Evolutionary conservation across 208 protist genomes (phyloP).

Genomic region (Wallacemonas sp.): DNA sequence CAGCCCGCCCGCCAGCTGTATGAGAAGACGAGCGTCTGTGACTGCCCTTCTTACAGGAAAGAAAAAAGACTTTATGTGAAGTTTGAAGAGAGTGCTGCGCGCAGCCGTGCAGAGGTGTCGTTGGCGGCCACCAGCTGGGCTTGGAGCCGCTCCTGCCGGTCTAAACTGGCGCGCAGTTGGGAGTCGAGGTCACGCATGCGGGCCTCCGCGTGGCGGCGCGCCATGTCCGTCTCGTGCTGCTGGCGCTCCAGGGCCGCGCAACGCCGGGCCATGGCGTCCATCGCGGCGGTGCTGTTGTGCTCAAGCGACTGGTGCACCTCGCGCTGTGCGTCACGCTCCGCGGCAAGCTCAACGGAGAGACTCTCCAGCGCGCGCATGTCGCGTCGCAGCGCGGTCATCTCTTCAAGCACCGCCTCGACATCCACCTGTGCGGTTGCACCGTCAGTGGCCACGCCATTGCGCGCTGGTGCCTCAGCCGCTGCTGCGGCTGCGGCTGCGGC

Average conservation of each 20-base stretch:
- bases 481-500: neutral
- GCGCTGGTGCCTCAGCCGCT: neutral
- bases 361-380: slow-evolving; percentile 31
- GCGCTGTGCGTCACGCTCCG: slow-evolving; percentile 21
- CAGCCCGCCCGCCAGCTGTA: no score
- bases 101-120: slow-evolving; percentile 8
- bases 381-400: slow-evolving; percentile 10
- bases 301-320: slow-evolving; percentile 13
- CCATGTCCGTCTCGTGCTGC: slow-evolving; percentile 20
- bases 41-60: no score
- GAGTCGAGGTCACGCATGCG: slow-evolving; percentile 21
- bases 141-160: slow-evolving; percentile 18
- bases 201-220: slow-evolving; percentile 21
- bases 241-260: slow-evolving; percentile 25
- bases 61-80: neutral
- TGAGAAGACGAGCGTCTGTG: no score
- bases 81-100: neutral
- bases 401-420: neutral
- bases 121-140: neutral
- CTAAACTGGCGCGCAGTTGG: slow-evolving; percentile 18
- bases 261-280: slow-evolving; percentile 11
- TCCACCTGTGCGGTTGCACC: neutral
- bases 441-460: neutral
- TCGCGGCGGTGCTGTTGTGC: neutral
- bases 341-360: slow-evolving; percentile 25